Percentiles rank a stretch among this genome's conserved stretches.
These are phyloP conservation scores for Solanum peruvianum DNA, from an alignment of 257 asterid species.

Conservation along the genomic window DNA sequence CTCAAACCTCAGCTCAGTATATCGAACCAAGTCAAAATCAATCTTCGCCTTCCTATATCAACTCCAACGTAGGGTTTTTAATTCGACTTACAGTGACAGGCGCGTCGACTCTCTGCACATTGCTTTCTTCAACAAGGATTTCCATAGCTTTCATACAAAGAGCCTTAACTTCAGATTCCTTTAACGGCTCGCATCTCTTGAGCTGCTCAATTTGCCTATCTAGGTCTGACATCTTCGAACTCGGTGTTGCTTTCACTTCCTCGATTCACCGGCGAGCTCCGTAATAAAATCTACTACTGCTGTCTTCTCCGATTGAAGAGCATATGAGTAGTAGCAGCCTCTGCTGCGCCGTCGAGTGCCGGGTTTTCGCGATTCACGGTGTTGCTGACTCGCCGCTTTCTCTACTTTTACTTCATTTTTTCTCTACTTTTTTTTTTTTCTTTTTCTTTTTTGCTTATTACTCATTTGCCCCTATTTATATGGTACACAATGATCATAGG, in stretches of 20 bases:
- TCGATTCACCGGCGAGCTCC: background rate
- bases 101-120: slow-evolving; percentile 92
- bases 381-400: slow-evolving; percentile 7
- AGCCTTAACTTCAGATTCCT: slow-evolving; percentile 77
- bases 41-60: background rate
- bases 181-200: slow-evolving; percentile 80
- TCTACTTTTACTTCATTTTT: background rate
- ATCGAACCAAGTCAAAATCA: background rate
- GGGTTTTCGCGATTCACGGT: slow-evolving; percentile 27
- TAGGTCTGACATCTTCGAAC: slow-evolving; percentile 68
- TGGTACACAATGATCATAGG: background rate
- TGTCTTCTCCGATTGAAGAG: background rate
- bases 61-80: background rate
- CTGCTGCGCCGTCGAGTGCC: background rate
- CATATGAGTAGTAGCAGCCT: background rate
- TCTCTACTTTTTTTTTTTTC: background rate
- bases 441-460: background rate
- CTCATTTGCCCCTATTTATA: background rate
- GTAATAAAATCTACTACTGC: background rate
- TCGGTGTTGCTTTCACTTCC: background rate
- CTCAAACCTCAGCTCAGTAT: background rate
- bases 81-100: slow-evolving; percentile 64
- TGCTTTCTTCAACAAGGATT: slow-evolving; percentile 91
- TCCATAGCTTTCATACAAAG: slow-evolving; percentile 90
- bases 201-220: slow-evolving; percentile 93